Conservation (phyloP, 495 filamentous ascomycete genomes). For the Daldinia grandis region DNA sequence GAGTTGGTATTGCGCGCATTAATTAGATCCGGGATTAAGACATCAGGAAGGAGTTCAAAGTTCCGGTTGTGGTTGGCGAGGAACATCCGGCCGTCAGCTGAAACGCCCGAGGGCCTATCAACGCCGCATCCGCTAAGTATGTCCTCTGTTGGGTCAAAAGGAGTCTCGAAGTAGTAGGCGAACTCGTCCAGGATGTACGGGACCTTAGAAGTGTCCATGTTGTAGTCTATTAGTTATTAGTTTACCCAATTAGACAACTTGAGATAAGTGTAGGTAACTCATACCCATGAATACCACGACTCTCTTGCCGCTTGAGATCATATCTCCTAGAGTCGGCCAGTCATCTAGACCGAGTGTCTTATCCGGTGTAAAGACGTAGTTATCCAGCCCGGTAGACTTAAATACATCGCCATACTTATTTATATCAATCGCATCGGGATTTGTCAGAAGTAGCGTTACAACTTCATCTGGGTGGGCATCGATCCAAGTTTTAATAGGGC, state of each 20-base stretch:
- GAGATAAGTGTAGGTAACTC: background rate
- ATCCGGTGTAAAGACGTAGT: slow-evolving; percentile 70
- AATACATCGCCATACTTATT: slow-evolving; percentile 67
- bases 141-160: slow-evolving; percentile 65
- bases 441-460: slow-evolving; percentile 81
- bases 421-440: slow-evolving; percentile 70
- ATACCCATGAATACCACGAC: slow-evolving; percentile 54
- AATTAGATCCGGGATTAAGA: slow-evolving; percentile 61
- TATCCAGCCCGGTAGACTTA: slow-evolving; percentile 65
- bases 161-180: slow-evolving; percentile 73
- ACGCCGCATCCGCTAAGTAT: slow-evolving; percentile 67
- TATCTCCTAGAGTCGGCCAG: slow-evolving; percentile 77
- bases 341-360: slow-evolving; percentile 68
- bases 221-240: slow-evolving; percentile 64
- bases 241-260: background rate
- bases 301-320: slow-evolving; percentile 66
- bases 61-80: slow-evolving; percentile 90
- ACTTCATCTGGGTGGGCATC: slow-evolving; percentile 77
- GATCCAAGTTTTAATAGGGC: slow-evolving; percentile 71
- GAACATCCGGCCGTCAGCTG: slow-evolving; percentile 69
- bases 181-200: slow-evolving; percentile 78
- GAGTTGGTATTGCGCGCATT: slow-evolving; percentile 72
- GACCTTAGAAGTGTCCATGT: slow-evolving; percentile 72
- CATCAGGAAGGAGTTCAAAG: slow-evolving; percentile 64
- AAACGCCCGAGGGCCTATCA: slow-evolving; percentile 64